Evolutionary conservation across 257 asterid genomes (phyloP), one percentile per base, ranked within the genome.

Genomic region (Nicotiana tabacum): DNA sequence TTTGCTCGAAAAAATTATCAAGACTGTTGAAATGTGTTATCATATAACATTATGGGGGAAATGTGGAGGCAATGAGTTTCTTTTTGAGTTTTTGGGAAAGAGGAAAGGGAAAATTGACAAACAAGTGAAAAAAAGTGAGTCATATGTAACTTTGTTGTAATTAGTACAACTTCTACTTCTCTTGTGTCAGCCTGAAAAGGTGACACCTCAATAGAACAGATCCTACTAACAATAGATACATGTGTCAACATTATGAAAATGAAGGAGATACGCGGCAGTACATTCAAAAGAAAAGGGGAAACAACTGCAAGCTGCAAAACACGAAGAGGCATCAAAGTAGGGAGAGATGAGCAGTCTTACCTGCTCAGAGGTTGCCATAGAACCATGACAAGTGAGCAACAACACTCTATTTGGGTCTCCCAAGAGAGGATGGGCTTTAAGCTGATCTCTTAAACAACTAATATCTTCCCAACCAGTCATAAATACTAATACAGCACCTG

Each of bases 401-500:
- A 96, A 87, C 78, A 96, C 98, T 86, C 99, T 93, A 86, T 96
- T 96, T 53, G 99, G 99, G 87, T 96, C 98, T 66, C 99, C 99
- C 83, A 96, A 83, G 66, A 96, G 98, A 64, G 99, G 99, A 85
- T 96, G 99, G 81, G 98, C 99, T 89, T 94, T 96, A 85, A 94
- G 70, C 84, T 96, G 98, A 91, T 94, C 98, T 89, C 97, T 89
- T 90, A 96, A 87, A 87, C 97, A 94, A 88, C 98, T 96, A 80
- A 96, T 96, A 88, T 96, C 99, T 85, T 96, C 99, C 98, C 99
- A 96, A 39, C 99, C 99, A n/a, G 99, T 96, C 98, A 96, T 90
- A 85, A 96, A 96, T 84, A 94, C 99, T 86, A 96, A 86, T 77
- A 94, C 97, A 67, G 93, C 98, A 64, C 99, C 99, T 53, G 95